phyloP scores from a whole-genome alignment of 1,139 yeast species.

The Hyphopichia pseudoburtonii region DNA sequence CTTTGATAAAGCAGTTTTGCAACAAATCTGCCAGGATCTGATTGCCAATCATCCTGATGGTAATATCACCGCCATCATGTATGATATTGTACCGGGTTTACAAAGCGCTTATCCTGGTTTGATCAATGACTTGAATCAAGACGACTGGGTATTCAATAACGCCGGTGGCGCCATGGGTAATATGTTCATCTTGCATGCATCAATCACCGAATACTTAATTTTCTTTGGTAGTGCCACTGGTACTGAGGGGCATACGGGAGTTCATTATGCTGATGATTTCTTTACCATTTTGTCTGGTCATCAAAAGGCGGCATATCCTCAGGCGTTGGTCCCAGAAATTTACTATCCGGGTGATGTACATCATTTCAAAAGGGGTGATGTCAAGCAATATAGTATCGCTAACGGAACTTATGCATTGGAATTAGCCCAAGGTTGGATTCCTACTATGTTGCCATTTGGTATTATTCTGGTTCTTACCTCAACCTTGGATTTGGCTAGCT shows the following conservation, averaged over 20 bases:
- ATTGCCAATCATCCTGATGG: constrained; percentile 55
- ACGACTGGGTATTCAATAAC: constrained; percentile 93
- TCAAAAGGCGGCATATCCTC: constrained; percentile 70
- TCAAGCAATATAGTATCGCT: constrained; percentile 86
- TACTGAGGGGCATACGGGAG: constrained; percentile 94
- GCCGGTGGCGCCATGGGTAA: constrained; percentile 99
- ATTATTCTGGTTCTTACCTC: no score
- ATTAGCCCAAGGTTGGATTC: constrained; percentile 98
- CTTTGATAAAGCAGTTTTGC: constrained; percentile 53
- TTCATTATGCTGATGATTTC: constrained; percentile 94
- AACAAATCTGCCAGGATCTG: constrained; percentile 49
- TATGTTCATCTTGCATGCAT: constrained; percentile 93
- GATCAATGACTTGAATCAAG: constrained; percentile 66
- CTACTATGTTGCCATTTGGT: no score
- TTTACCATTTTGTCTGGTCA: constrained; percentile 84
- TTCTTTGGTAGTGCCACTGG: constrained; percentile 88
- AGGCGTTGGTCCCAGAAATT: constrained; percentile 58
- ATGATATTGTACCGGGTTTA: constrained; percentile 59
- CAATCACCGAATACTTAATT: constrained; percentile 88
- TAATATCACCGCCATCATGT: constrained; percentile 61
- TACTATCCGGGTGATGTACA: constrained; percentile 84
- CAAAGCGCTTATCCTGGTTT: constrained; percentile 60
- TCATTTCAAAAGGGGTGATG: constrained; percentile 67
- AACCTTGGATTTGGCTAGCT: no score
- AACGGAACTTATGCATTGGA: constrained; percentile 84